Conservation (phyloP, 1,139 yeast species). For the Candida glucosophila region DNA sequence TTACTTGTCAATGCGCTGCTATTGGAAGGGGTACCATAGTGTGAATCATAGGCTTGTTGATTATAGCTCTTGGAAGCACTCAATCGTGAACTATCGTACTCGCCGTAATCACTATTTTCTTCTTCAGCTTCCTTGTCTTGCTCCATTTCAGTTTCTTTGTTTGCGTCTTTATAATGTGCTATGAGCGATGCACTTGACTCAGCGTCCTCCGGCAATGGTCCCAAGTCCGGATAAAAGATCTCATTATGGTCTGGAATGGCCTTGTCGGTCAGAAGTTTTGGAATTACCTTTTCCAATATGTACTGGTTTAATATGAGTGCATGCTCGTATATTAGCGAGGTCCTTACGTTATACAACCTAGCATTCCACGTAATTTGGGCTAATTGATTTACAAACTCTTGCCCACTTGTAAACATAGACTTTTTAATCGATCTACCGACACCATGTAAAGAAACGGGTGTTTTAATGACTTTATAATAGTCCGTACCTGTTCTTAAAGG, state of each 20-base stretch:
- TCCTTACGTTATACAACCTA: constrained; percentile 66
- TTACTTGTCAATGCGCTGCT: constrained; percentile 6
- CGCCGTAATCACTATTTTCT: constrained; percentile 16
- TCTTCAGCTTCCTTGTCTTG: constrained; percentile 32
- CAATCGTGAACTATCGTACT: constrained; percentile 3
- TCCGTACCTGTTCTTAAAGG: constrained; percentile 45
- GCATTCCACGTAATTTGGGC: constrained; percentile 90
- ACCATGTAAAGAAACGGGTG: constrained; percentile 36
- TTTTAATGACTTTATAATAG: constrained; percentile 34
- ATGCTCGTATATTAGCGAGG: constrained; percentile 57
- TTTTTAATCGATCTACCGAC: constrained; percentile 37
- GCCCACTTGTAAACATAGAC: constrained; percentile 47
- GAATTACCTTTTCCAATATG: constrained; percentile 46
- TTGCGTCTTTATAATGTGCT: constrained; percentile 19
- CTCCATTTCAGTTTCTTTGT: constrained; percentile 19
- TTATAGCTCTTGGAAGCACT: constrained; percentile 3
- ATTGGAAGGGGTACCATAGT: constrained; percentile 7
- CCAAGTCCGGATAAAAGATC: constrained; percentile 60
- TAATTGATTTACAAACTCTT: constrained; percentile 65
- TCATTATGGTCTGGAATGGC: constrained; percentile 29
- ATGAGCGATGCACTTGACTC: constrained; percentile 5
- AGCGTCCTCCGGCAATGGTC: constrained; percentile 57
- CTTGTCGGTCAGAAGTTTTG: constrained; percentile 39
- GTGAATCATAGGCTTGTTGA: constrained; percentile 7
- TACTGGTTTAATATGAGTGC: constrained; percentile 65